phyloP scores from a whole-genome alignment of 1,284 basidiomycete species.

The Bjerkandera adusta region DNA sequence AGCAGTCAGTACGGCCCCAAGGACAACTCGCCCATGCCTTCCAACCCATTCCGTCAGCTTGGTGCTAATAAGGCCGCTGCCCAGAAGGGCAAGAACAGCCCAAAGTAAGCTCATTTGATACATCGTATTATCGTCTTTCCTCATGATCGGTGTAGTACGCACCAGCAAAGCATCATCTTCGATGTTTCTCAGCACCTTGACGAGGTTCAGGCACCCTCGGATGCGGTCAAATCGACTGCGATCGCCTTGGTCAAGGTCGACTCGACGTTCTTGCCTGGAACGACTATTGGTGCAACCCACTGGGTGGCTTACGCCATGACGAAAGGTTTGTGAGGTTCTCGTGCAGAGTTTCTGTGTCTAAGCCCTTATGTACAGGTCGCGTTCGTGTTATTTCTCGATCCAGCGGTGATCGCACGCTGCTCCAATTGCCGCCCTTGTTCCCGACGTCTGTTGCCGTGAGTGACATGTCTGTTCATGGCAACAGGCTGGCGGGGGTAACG shows the following conservation, averaged over 20 bases:
- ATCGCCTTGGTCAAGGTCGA: constrained; percentile 84
- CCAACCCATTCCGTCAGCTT: constrained; percentile 49
- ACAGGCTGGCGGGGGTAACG: constrained; percentile 77
- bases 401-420: constrained; percentile 78
- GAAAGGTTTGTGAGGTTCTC: constrained; percentile 46
- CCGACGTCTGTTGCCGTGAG: constrained; percentile 59
- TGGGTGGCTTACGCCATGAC: constrained; percentile 91
- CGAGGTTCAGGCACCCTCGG: constrained; percentile 68
- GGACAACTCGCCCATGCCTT: constrained; percentile 68
- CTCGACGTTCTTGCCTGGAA: constrained; percentile 74
- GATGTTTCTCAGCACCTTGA: constrained; percentile 70
- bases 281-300: constrained; percentile 81
- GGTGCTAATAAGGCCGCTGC: constrained; percentile 20
- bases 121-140: constrained; percentile 2
- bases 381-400: constrained; percentile 83
- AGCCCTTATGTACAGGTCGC: constrained; percentile 46
- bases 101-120: constrained; percentile 40
- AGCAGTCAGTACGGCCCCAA: constrained; percentile 36
- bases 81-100: constrained; percentile 49
- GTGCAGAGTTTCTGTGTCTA: background rate
- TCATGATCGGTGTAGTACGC: constrained; percentile 16
- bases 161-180: constrained; percentile 61
- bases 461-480: constrained; percentile 82
- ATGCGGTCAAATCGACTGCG: constrained; percentile 75
- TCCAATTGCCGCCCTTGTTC: constrained; percentile 71